Percentiles rank a stretch among this genome's conserved stretches.
These are phyloP conservation scores for Eucommia ulmoides DNA, from an alignment of 257 asterid species.

Conservation along the genomic window DNA sequence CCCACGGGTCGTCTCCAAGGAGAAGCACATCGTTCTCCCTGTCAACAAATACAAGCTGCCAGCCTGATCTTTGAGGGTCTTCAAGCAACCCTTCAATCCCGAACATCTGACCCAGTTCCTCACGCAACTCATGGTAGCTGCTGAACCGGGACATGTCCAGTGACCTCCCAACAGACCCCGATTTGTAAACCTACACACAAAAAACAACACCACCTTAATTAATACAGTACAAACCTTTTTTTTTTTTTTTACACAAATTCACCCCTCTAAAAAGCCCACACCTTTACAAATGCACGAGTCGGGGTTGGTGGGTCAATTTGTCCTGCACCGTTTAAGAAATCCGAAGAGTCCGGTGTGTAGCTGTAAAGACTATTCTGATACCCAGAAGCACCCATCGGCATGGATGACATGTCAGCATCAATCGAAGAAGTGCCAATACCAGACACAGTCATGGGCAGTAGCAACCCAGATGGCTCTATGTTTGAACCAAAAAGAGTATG, in stretches of 20 bases:
- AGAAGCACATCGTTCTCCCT: slow-evolving; percentile 96
- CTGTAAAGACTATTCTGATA: slow-evolving; percentile 57
- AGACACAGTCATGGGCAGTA: slow-evolving; percentile 60
- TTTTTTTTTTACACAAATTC: too few species aligned
- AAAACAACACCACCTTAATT: too few species aligned
- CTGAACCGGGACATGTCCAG: slow-evolving; percentile 81
- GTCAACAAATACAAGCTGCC: slow-evolving; percentile 99
- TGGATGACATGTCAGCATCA: slow-evolving; percentile 49
- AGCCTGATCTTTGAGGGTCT: slow-evolving; percentile 99
- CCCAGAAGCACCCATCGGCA: slow-evolving; percentile 53
- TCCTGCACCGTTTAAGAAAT: slow-evolving; percentile 47
- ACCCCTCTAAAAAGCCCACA: too few species aligned
- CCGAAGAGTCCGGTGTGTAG: slow-evolving; percentile 59
- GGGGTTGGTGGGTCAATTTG: slow-evolving; percentile 48
- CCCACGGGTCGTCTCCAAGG: slow-evolving; percentile 99
- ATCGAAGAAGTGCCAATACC: slow-evolving; percentile 37
- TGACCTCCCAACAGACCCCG: slow-evolving; percentile 87
- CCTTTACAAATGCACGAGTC: slow-evolving; percentile 68
- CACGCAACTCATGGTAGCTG: slow-evolving; percentile 92
- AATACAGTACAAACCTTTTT: too few species aligned
- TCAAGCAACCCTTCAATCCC: slow-evolving; percentile 92
- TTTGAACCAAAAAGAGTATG: slow-evolving; percentile 51
- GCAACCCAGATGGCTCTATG: slow-evolving; percentile 58
- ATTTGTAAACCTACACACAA: slow-evolving; percentile 66
- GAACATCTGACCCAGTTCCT: slow-evolving; percentile 81